These are phyloP conservation scores for Bertia moriformis DNA, from an alignment of 2,329 filamentous ascomycete genomes.

Conservation along the genomic window DNA sequence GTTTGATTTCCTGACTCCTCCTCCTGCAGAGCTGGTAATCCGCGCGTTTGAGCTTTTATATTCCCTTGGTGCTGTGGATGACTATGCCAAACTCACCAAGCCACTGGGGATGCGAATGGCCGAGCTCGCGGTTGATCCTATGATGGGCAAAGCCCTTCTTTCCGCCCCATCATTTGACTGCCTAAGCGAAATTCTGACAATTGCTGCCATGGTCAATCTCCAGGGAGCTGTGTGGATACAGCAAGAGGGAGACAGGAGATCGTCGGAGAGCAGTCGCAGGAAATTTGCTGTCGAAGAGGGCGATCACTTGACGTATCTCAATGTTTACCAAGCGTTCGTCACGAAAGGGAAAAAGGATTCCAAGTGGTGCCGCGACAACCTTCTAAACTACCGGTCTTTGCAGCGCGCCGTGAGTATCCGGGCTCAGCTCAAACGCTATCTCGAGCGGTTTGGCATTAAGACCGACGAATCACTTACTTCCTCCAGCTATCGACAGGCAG, in stretches of 20 bases:
- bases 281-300: constrained; percentile 88
- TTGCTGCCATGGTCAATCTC: constrained; percentile 84
- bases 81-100: constrained; percentile 77
- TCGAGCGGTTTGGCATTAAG: constrained; percentile 69
- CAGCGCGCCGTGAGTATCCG: constrained; percentile 71
- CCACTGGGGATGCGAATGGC: constrained; percentile 86
- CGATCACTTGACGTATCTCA: constrained; percentile 81
- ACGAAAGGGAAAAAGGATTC: constrained; percentile 70
- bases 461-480: constrained; percentile 45
- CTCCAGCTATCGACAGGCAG: constrained; percentile 10
- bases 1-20: constrained; percentile 78
- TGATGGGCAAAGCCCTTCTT: constrained; percentile 84
- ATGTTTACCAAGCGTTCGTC: constrained; percentile 82
- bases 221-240: constrained; percentile 73
- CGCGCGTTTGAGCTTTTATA: constrained; percentile 80
- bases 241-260: constrained; percentile 63
- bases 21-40: constrained; percentile 70
- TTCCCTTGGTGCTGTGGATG: constrained; percentile 72
- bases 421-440: constrained; percentile 69
- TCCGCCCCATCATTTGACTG: constrained; percentile 63
- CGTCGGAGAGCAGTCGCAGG: constrained; percentile 57
- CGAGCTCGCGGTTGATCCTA: constrained; percentile 81
- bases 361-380: constrained; percentile 75
- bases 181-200: constrained; percentile 72
- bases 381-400: constrained; percentile 76